A percentile compares a stretch with the other conserved stretches of the same genome.
phyloP scores from a whole-genome alignment of 2,329 filamentous ascomycete species.

The Xylariales sp. region DNA sequence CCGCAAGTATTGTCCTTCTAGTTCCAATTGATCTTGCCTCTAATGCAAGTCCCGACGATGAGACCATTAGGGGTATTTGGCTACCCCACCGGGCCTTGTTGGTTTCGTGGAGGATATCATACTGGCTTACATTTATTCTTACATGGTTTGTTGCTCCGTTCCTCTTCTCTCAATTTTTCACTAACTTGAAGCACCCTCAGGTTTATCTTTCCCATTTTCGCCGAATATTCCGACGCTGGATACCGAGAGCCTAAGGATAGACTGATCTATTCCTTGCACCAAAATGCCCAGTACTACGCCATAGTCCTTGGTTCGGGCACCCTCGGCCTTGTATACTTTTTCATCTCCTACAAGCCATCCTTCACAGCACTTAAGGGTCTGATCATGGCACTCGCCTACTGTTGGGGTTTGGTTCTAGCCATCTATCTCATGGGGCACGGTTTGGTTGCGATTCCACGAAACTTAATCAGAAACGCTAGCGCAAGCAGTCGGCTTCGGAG shows the following conservation, averaged over 20 bases:
- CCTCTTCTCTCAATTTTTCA: not conserved
- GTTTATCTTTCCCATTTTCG: conserved; percentile 91
- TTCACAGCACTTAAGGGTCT: conserved; percentile 81
- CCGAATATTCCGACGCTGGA: conserved; percentile 93
- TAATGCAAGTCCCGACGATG: conserved; percentile 78
- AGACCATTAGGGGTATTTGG: conserved; percentile 83
- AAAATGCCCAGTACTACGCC: conserved; percentile 89
- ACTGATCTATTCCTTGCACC: conserved; percentile 84
- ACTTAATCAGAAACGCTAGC: conserved; percentile 81
- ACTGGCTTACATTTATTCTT: conserved; percentile 95
- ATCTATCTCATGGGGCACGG: conserved; percentile 99
- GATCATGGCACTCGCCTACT: conserved; percentile 93
- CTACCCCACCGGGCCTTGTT: conserved; percentile 80
- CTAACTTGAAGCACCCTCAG: conserved; percentile 57
- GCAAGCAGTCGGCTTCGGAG: conserved; percentile 78
- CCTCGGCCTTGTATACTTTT: conserved; percentile 83
- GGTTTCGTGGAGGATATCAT: conserved; percentile 93
- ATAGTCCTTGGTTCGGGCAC: conserved; percentile 78
- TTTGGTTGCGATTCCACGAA: conserved; percentile 87
- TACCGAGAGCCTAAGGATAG: conserved; percentile 87
- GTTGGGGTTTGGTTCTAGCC: conserved; percentile 89
- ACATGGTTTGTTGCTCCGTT: conserved; percentile 74
- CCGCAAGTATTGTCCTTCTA: conserved; percentile 88
- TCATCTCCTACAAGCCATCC: conserved; percentile 79
- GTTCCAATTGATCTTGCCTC: conserved; percentile 97